These are phyloP conservation scores for Chloroidium sp. DNA, from an alignment of 163 green algal genomes.

Conservation along the genomic window DNA sequence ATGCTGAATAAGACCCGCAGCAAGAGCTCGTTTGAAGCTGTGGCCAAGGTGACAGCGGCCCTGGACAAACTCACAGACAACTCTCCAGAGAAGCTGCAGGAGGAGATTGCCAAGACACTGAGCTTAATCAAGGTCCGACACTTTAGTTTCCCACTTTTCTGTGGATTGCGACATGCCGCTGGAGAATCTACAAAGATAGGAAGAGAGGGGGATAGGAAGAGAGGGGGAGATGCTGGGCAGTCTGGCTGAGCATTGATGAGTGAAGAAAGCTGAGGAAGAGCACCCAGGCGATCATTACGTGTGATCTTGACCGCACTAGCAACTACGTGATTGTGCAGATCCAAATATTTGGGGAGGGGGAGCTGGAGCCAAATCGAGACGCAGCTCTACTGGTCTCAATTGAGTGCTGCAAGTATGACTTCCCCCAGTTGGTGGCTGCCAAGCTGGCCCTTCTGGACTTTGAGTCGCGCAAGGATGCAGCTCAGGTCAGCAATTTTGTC, in stretches of 20 bases:
- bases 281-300: not conserved
- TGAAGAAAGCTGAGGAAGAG: not conserved
- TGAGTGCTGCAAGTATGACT: conserved; percentile 46
- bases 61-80: conserved; percentile 14
- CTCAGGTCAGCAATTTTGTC: conserved; percentile 27
- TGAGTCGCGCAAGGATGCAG: conserved; percentile 78
- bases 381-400: conserved; percentile 42
- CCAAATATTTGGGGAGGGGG: conserved; percentile 62
- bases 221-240: too few relatives aligned
- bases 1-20: conserved; percentile 23
- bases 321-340: conserved; percentile 17
- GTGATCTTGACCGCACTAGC: too few relatives aligned
- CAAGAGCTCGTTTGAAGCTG: conserved; percentile 13
- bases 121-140: conserved; percentile 28
- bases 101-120: conserved; percentile 36
- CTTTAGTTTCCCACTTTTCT: not conserved
- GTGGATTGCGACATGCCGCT: not conserved
- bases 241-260: not conserved
- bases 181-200: too few relatives aligned
- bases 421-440: conserved; percentile 55
- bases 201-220: too few relatives aligned
- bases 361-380: conserved; percentile 49
- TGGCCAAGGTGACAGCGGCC: conserved; percentile 2
- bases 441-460: conserved; percentile 74
- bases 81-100: conserved; percentile 13